Evolutionary conservation across 176 grass and related monocot genomes (phyloP).

Genomic region (Aegilops speltoides): DNA sequence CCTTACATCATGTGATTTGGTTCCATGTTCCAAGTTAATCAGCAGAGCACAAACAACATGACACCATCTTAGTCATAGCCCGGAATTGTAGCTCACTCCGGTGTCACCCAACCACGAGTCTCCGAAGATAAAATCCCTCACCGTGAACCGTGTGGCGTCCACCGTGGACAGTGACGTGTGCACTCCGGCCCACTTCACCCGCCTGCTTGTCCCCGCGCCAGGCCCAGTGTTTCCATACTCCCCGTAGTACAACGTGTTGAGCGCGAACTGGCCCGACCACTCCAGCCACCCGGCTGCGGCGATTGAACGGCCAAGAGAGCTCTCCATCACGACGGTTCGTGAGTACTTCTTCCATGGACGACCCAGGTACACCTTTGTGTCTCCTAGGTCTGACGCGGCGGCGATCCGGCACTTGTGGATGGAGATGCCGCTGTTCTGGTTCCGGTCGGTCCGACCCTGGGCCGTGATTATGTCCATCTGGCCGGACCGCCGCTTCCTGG

Average conservation of each 20-base stretch:
- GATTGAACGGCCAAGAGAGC: constrained; percentile 41
- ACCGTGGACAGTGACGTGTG: constrained; percentile 31
- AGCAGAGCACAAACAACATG: neutral
- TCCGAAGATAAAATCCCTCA: constrained; percentile 58
- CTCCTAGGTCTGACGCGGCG: constrained; percentile 36
- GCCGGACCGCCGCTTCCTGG: neutral
- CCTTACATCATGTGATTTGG: neutral
- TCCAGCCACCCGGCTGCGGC: constrained; percentile 41
- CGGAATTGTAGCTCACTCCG: constrained; percentile 49
- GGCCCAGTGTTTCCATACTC: constrained; percentile 64
- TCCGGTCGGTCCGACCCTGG: constrained; percentile 60
- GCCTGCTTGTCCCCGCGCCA: constrained; percentile 12
- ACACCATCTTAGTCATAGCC: constrained; percentile 27
- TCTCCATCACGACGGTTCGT: constrained; percentile 52
- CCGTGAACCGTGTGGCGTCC: constrained; percentile 56
- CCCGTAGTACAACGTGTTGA: constrained; percentile 65
- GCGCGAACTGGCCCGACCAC: constrained; percentile 51
- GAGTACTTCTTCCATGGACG: constrained; percentile 70
- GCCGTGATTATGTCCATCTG: constrained; percentile 61
- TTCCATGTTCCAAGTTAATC: neutral
- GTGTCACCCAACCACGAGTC: constrained; percentile 45
- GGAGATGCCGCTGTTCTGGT: constrained; percentile 79
- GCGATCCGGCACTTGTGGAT: constrained; percentile 64
- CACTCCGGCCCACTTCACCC: constrained; percentile 62
- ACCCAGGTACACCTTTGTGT: constrained; percentile 59